phyloP scores from a whole-genome alignment of 140 eudicot genomes.

The Cichorium intybus region DNA sequence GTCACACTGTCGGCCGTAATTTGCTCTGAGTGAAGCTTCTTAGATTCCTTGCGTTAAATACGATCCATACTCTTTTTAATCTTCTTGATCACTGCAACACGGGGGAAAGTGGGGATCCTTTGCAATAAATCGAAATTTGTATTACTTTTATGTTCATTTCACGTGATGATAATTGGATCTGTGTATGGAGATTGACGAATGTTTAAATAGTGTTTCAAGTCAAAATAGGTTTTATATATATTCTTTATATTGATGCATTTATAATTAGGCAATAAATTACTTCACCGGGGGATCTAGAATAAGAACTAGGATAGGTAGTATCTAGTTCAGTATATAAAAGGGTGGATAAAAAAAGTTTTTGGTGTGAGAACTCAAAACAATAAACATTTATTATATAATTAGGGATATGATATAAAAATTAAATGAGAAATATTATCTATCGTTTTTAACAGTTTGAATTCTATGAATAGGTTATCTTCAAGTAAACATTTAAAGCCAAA shows the following conservation, averaged over 20 bases:
- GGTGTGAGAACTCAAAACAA: too few relatives aligned
- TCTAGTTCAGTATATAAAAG: too few relatives aligned
- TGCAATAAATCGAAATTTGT: not conserved
- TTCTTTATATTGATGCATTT: not conserved
- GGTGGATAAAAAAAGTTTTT: too few relatives aligned
- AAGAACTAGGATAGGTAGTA: too few relatives aligned
- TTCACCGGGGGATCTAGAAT: too few relatives aligned
- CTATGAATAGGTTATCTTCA: too few relatives aligned
- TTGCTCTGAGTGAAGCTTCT: slow-evolving; percentile 27
- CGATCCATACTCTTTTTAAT: slow-evolving; percentile 10
- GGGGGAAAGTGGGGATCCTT: slow-evolving; percentile 13
- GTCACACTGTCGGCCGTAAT: slow-evolving; percentile 29
- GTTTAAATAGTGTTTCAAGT: not conserved
- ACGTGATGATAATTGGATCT: slow-evolving; percentile 27
- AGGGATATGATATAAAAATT: too few relatives aligned
- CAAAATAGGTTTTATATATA: not conserved
- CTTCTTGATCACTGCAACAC: slow-evolving; percentile 17
- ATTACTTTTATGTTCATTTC: slow-evolving; percentile 27
- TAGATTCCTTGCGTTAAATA: slow-evolving; percentile 14
- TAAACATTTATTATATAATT: too few relatives aligned
- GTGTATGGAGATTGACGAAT: not conserved
- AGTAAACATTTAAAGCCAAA: too few relatives aligned
- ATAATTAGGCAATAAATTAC: not conserved
- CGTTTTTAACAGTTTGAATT: too few relatives aligned
- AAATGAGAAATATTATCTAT: too few relatives aligned